Conservation (phyloP, 1,284 basidiomycete species). For the Irpex sp. region DNA sequence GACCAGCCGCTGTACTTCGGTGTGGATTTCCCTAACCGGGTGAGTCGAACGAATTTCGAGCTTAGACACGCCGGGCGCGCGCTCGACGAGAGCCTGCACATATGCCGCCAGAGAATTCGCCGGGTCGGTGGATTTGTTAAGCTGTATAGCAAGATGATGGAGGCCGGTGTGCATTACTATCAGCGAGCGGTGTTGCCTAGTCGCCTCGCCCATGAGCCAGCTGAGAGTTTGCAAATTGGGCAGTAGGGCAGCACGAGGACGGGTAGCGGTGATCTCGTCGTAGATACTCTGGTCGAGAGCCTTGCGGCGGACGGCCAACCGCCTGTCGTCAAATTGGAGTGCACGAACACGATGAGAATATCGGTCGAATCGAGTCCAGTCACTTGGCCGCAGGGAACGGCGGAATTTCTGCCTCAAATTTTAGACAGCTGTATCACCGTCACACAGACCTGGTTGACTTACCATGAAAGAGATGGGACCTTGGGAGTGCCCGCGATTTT, state of each 20-base stretch:
- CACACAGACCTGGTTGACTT: background rate
- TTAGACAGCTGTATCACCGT: background rate
- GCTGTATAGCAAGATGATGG: slow-evolving; percentile 26
- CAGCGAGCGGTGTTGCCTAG: slow-evolving; percentile 28
- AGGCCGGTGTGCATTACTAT: slow-evolving; percentile 39
- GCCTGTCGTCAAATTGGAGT: slow-evolving; percentile 21
- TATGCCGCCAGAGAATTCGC: slow-evolving; percentile 24
- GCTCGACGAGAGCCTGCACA: slow-evolving; percentile 41
- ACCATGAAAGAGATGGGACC: background rate
- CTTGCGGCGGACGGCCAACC: slow-evolving; percentile 10
- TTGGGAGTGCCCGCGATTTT: slow-evolving; percentile 3
- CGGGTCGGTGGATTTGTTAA: slow-evolving; percentile 23
- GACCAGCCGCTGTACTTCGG: slow-evolving; percentile 34
- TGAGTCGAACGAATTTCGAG: slow-evolving; percentile 38
- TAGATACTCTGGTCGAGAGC: slow-evolving; percentile 31
- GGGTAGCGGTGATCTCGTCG: slow-evolving; percentile 46
- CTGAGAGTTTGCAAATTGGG: slow-evolving; percentile 50
- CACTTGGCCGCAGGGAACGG: slow-evolving; percentile 37
- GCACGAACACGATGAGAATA: slow-evolving; percentile 51
- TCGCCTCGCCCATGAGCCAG: slow-evolving; percentile 28
- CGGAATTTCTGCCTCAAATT: slow-evolving; percentile 35
- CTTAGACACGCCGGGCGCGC: slow-evolving; percentile 41
- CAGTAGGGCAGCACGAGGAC: slow-evolving; percentile 47
- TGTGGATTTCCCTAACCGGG: slow-evolving; percentile 32
- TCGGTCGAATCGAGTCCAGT: slow-evolving; percentile 54